Evolutionary conservation across 495 filamentous ascomycete species (phyloP).

Genomic region (Talaromyces trachyspermus): DNA sequence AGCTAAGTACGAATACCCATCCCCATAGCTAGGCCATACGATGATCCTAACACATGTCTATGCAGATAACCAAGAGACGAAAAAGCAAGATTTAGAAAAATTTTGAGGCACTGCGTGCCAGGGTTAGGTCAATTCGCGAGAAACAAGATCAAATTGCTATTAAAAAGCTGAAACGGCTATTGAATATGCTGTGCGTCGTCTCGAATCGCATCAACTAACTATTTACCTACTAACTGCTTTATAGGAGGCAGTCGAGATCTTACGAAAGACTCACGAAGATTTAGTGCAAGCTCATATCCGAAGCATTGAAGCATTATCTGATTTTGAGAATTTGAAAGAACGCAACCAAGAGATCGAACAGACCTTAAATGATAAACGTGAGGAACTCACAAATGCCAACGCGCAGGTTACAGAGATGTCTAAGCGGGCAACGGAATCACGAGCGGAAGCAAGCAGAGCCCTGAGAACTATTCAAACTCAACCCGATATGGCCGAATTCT

Average conservation of each 20-base stretch:
- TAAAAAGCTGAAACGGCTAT: conserved; percentile 57
- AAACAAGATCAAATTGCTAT: conserved; percentile 52
- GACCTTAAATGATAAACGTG: conserved; percentile 40
- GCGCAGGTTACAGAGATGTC: conserved; percentile 20
- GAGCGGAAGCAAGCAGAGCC: conserved; percentile 28
- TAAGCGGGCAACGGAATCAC: conserved; percentile 26
- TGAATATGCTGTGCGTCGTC: conserved; percentile 55
- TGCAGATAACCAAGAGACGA: conserved; percentile 47
- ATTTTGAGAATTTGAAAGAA: conserved; percentile 54
- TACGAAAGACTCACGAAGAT: conserved; percentile 53
- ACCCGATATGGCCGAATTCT: conserved; percentile 23
- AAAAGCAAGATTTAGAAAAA: conserved; percentile 35
- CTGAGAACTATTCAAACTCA: conserved; percentile 8
- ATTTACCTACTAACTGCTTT: background rate
- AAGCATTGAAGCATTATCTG: conserved; percentile 72
- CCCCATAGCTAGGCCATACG: background rate
- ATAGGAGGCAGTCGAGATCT: conserved; percentile 49
- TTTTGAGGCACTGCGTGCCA: conserved; percentile 33
- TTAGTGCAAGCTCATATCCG: conserved; percentile 60
- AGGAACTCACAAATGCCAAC: conserved; percentile 31
- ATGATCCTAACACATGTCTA: background rate
- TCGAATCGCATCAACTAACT: no score
- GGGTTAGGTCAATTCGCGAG: conserved; percentile 34
- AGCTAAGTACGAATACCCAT: conserved; percentile 49
- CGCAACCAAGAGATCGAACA: conserved; percentile 53